Evolutionary conservation across 1,139 yeast species (phyloP).

Genomic region (Insectozyma bohioensis): DNA sequence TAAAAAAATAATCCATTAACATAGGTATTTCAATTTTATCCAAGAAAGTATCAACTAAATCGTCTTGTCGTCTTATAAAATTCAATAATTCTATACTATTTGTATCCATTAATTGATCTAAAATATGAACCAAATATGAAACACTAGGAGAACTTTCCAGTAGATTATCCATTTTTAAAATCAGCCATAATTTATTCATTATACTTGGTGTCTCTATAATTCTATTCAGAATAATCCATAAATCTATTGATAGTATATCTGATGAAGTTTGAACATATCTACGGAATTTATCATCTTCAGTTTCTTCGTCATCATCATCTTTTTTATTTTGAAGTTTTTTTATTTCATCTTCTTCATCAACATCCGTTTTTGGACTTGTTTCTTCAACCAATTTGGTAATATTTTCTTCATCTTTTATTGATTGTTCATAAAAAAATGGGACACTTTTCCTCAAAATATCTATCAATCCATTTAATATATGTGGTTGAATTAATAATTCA

Average conservation of each 20-base stretch:
- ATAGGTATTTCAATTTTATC: slow-evolving; percentile 59
- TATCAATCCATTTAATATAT: slow-evolving; percentile 40
- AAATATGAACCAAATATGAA: slow-evolving; percentile 40
- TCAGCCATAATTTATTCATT: slow-evolving; percentile 45
- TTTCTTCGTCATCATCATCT: slow-evolving; percentile 20
- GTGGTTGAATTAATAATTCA: slow-evolving; percentile 47
- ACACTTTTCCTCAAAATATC: slow-evolving; percentile 39
- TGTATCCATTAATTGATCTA: slow-evolving; percentile 48
- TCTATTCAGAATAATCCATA: slow-evolving; percentile 47
- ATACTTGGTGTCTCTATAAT: slow-evolving; percentile 45
- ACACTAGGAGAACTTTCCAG: slow-evolving; percentile 42
- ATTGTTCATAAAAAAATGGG: slow-evolving; percentile 34
- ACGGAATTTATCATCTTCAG: slow-evolving; percentile 40
- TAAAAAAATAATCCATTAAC: slow-evolving; percentile 53
- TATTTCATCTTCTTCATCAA: slow-evolving; percentile 15
- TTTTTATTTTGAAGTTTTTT: no score
- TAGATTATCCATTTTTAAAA: slow-evolving; percentile 36
- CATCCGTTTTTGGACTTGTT: slow-evolving; percentile 9
- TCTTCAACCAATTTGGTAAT: slow-evolving; percentile 16
- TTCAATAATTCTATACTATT: slow-evolving; percentile 51
- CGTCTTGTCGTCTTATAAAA: slow-evolving; percentile 50
- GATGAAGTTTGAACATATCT: slow-evolving; percentile 44
- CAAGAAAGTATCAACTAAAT: slow-evolving; percentile 54
- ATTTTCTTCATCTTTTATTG: slow-evolving; percentile 25
- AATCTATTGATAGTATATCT: slow-evolving; percentile 42